These are phyloP conservation scores for Cordyceps fumosorosea DNA, from an alignment of 2,329 filamentous ascomycete genomes.

Conservation along the genomic window DNA sequence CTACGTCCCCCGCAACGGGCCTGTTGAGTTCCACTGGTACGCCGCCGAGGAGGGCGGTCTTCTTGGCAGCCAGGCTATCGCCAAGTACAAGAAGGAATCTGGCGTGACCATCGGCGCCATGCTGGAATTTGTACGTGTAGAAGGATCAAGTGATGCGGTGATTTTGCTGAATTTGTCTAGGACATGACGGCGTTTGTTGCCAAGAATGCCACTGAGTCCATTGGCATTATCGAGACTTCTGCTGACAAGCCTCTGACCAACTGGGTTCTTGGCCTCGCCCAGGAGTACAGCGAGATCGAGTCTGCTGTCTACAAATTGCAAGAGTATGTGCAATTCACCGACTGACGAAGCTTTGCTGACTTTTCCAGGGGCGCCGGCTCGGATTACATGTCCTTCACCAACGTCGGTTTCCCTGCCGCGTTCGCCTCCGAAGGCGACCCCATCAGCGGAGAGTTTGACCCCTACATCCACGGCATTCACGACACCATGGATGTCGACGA, in stretches of 20 bases:
- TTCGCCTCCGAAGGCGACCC: slow-evolving; percentile 35
- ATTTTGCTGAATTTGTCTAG: slow-evolving; percentile 47
- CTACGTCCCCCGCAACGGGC: slow-evolving; percentile 25
- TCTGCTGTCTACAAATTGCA: slow-evolving; percentile 27
- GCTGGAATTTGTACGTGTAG: slow-evolving; percentile 47
- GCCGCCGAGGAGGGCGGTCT: slow-evolving; percentile 72
- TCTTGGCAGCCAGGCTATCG: slow-evolving; percentile 57
- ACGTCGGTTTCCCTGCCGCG: slow-evolving; percentile 31
- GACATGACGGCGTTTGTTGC: slow-evolving; percentile 35
- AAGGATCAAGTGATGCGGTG: slow-evolving; percentile 42
- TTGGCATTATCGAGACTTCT: slow-evolving; percentile 32
- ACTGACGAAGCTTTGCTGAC: not conserved
- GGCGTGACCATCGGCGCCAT: slow-evolving; percentile 62
- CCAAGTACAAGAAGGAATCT: slow-evolving; percentile 57
- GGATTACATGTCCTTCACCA: slow-evolving; percentile 35
- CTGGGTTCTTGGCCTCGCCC: slow-evolving; percentile 28
- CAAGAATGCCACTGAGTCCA: slow-evolving; percentile 31
- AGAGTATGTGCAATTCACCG: slow-evolving; percentile 17
- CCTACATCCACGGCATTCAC: slow-evolving; percentile 30
- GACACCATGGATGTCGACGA: slow-evolving; percentile 34
- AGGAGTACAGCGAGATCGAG: slow-evolving; percentile 31
- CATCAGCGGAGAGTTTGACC: slow-evolving; percentile 29
- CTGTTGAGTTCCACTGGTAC: slow-evolving; percentile 75
- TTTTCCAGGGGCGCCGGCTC: slow-evolving; percentile 28
- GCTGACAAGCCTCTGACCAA: slow-evolving; percentile 30